These are phyloP conservation scores for Leishmania braziliensis DNA, from an alignment of 208 protist genomes.

Conservation along the genomic window DNA sequence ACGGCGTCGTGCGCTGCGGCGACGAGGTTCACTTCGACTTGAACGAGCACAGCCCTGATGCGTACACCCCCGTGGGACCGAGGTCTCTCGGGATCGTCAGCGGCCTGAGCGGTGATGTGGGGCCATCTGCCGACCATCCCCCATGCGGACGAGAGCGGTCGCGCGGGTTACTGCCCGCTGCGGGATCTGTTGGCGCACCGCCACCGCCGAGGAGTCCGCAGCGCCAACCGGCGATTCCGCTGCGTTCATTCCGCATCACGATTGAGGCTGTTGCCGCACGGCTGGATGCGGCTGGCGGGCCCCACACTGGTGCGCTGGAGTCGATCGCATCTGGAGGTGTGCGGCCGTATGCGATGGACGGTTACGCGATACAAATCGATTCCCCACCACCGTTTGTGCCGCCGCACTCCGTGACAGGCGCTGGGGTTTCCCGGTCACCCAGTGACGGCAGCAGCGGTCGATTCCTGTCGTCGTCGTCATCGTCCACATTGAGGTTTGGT, in stretches of 20 bases:
- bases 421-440: background rate
- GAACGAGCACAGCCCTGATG: background rate
- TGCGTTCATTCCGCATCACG: slow-evolving; percentile 13
- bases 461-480: background rate
- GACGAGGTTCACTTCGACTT: background rate
- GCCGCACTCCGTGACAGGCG: background rate
- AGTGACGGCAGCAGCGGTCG: background rate
- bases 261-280: slow-evolving; percentile 6
- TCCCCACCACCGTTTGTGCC: slow-evolving; percentile 10
- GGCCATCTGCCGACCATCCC: background rate
- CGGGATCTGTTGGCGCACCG: background rate
- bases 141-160: background rate
- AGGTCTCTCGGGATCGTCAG: background rate
- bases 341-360: too few relatives aligned
- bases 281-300: slow-evolving; percentile 11
- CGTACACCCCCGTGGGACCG: background rate
- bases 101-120: background rate
- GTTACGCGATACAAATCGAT: background rate
- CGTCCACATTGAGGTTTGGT: background rate
- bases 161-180: background rate
- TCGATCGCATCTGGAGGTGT: background rate
- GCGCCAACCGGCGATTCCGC: slow-evolving; percentile 6
- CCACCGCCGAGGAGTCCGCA: background rate
- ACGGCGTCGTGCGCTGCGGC: background rate
- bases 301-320: slow-evolving; percentile 12